Evolutionary conservation across 257 asterid genomes (phyloP).

Genomic region (Solanum habrochaites): DNA sequence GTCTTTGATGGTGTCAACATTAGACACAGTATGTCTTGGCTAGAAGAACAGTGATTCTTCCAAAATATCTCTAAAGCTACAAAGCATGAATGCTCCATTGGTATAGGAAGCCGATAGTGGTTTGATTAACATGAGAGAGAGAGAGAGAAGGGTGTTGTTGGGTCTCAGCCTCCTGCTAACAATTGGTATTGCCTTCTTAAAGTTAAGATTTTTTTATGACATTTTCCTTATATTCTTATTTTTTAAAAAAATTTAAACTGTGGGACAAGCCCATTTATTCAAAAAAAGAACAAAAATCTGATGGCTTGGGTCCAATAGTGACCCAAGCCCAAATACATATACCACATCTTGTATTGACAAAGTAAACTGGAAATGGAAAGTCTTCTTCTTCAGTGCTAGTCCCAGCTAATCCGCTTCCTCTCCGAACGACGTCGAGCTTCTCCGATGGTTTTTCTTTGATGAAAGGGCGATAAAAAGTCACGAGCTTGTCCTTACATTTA

Average conservation of each 20-base stretch:
- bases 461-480: no score
- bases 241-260: no score
- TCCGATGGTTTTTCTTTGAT: no score
- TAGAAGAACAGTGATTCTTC: neutral
- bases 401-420: no score
- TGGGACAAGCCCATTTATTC: no score
- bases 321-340: no score
- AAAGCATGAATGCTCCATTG: neutral
- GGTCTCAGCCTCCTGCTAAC: neutral
- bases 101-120: neutral
- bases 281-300: no score
- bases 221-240: neutral
- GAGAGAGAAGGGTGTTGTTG: neutral
- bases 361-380: no score
- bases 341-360: no score
- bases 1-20: neutral
- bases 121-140: neutral
- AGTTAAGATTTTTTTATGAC: neutral
- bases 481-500: neutral
- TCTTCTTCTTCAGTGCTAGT: no score
- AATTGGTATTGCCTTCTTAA: neutral
- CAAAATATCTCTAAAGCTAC: neutral
- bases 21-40: neutral
- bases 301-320: no score
- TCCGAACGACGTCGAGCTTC: no score